phyloP scores from a whole-genome alignment of 192 early-diverging fungal genomes.

The Coemansia sp. region DNA sequence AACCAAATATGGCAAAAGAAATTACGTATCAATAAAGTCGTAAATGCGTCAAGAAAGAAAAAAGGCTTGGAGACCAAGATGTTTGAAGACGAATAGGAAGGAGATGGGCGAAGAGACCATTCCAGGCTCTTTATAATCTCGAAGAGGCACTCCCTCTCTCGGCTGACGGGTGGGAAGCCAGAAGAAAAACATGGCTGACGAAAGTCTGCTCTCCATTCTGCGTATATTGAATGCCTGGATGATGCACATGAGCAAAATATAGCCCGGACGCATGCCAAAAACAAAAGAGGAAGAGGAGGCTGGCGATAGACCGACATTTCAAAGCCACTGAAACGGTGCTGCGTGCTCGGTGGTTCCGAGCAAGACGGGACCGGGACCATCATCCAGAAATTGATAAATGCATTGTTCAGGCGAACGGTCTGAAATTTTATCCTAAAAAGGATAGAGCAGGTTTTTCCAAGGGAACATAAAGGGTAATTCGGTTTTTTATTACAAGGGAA shows the following conservation, averaged over 20 bases:
- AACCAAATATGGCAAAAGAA: background rate
- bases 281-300: constrained; percentile 3
- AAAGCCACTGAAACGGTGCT: background rate
- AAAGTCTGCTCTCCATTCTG: background rate
- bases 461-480: constrained; percentile 1
- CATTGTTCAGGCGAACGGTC: background rate
- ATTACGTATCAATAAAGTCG: background rate
- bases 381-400: background rate
- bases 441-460: background rate
- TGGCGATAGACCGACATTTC: background rate
- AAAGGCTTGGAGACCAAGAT: no score
- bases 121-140: background rate
- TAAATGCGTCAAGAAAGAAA: background rate
- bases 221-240: background rate
- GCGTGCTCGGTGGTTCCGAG: background rate
- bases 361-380: background rate
- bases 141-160: no score
- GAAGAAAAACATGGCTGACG: background rate
- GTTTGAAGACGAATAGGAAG: no score
- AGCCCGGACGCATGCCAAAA: background rate
- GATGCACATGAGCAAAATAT: background rate
- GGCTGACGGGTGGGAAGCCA: background rate
- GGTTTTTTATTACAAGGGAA: background rate
- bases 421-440: background rate
- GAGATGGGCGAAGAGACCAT: no score